Base-by-base conservation (phyloP, 371 early-diverging fungal species). In the Rhizopus delemar region DNA sequence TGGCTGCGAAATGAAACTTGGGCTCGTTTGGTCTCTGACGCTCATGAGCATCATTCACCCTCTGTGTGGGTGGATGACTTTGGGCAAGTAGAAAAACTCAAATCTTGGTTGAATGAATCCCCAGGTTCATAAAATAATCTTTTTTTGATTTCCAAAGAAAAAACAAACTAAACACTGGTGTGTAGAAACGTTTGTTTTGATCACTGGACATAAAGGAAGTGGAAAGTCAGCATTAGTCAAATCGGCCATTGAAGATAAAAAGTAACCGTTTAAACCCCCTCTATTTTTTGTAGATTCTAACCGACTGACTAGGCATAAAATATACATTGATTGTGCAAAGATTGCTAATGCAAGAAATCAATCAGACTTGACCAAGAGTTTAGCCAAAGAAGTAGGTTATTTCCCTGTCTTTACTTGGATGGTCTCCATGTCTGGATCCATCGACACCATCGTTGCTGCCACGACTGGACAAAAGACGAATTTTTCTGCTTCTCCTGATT, bases 381-480 rank as follows among this genome's bases (percentile, higher is more conserved):
- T 93, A 59, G 91, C 93, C 5, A 80, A 78, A 46, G 88, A 91
- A 69, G 77, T 92, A 3, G 93, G 91, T 2, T 92, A 91, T 65
- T 85, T 86, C 62, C 92, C 97, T 1, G 75, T 92, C 34, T 94
- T 96, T 63, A 90, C 89, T 51, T 92, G 84, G 71, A 73, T 87
- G 64, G 80, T 83, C 43, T 84, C 86, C 3, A 71, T 90, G 56
- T 86, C 86, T 38, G 84, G 84, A 15, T 62, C 91, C 36, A 73
- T 92, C 39, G 94, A 95, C 66, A 84, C 91, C 46, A 70, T 91
- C 36, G 84, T 93, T 13, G 84, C 90, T 1, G 93, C 93, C 0
- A 86, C 90, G 0, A 94, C 93, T 5, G 96, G 96, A 0, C 87
- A 90, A 56, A 94, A 93, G 58, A 86, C 93, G 0, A 90, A 89